Evolutionary conservation across 2,329 filamentous ascomycete species (phyloP), one percentile per base, ranked within the genome.

Genomic region (Aspergillus quadricinctus): DNA sequence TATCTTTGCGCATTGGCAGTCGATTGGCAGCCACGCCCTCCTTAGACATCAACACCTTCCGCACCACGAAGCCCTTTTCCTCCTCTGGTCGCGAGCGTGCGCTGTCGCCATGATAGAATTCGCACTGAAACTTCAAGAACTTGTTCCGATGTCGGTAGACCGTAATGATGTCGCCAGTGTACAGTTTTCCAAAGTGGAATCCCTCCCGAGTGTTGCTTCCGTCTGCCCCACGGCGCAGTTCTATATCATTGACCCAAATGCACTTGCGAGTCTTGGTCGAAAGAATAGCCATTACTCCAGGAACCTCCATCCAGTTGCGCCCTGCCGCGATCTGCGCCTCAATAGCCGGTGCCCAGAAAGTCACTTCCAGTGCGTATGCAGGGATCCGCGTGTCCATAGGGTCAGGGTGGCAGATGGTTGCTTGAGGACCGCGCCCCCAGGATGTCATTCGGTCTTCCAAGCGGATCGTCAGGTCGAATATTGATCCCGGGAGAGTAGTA

Each of bases 211-310:
- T 78, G 27, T 77, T 74, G 2, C 81, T 79, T 56, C 83, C 79
- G 57, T 81, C 81, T 8, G 78, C 69, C 40, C 83, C 76, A 2
- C 85, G 83, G 1, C 72, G 76, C 25, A 97, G 75, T 43, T 80
- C 78, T n/a, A 83, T 80, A 28, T 83, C 86, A 66, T 97, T 97
- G 68, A 97, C 80, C 62, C 78, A 81, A 59, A 97, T 90, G 21
- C 90, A 90, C 28, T 80, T 79, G 6, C 86, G 88, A 3, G 90
- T 88, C 64, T 92, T 91, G 3, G 91, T 95, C 1, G 88, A 88
- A 51, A 97, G 86, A 59, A 92, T 88, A 3, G 84, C 81, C 64
- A 87, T 87, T 1, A 87, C 77, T 11, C 83, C 81, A 1, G 80
- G 72, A 1, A 84, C 65, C 17, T 72, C 73, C 9, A 76, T 79